phyloP scores from a whole-genome alignment of 2,329 filamentous ascomycete species.

The Pseudogymnoascus sp. region DNA sequence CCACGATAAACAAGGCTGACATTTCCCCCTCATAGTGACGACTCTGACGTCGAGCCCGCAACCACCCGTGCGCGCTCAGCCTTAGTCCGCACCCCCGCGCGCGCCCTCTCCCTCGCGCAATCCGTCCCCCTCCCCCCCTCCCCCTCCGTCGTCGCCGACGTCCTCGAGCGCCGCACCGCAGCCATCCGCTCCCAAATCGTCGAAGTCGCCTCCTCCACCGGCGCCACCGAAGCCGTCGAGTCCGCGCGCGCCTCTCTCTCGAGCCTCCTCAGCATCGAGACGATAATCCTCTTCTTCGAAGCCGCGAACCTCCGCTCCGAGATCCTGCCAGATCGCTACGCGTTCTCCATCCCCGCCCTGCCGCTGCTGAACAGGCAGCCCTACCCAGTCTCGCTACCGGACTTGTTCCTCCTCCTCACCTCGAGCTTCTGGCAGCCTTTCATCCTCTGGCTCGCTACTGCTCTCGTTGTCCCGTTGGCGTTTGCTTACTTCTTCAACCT shows the following conservation, averaged over 20 bases:
- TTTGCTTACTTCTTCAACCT: slow-evolving; percentile 89
- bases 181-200: slow-evolving; percentile 58
- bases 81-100: slow-evolving; percentile 24
- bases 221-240: slow-evolving; percentile 57
- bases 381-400: slow-evolving; percentile 60
- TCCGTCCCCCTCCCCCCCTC: slow-evolving; percentile 71
- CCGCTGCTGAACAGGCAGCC: slow-evolving; percentile 45
- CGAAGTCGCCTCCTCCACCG: slow-evolving; percentile 55
- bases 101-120: slow-evolving; percentile 31
- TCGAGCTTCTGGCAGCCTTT: slow-evolving; percentile 76
- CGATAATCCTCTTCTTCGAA: slow-evolving; percentile 61
- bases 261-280: slow-evolving; percentile 63
- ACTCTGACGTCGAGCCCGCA: slow-evolving; percentile 24
- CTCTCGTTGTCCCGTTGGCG: slow-evolving; percentile 58
- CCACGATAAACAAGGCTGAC: slow-evolving; percentile 7
- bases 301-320: slow-evolving; percentile 58
- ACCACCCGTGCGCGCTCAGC: slow-evolving; percentile 22
- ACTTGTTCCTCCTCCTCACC: slow-evolving; percentile 71
- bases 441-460: slow-evolving; percentile 67
- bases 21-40: slow-evolving; percentile 19
- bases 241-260: slow-evolving; percentile 61
- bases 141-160: slow-evolving; percentile 66
- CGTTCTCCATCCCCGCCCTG: slow-evolving; percentile 62
- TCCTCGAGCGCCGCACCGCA: slow-evolving; percentile 62
- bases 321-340: slow-evolving; percentile 62